Base-by-base conservation (phyloP, 2,329 filamentous ascomycete genomes). In the Stromatinia cepivora region DNA sequence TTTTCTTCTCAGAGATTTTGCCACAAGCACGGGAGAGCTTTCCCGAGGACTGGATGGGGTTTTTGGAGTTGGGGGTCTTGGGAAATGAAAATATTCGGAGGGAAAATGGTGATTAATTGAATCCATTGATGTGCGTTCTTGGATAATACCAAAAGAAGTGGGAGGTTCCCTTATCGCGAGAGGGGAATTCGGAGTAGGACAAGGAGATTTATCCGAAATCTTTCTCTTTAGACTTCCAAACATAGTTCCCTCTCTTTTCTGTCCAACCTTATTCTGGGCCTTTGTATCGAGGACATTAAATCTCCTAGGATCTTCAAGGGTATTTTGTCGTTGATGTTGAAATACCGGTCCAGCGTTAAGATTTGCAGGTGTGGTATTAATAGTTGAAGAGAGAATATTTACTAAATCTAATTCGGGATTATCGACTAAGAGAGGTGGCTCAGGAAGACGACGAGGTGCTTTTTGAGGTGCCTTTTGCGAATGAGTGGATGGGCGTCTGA, bases 271-370 rank as follows among this genome's bases (percentile, higher is more conserved):
- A n/a, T n/a, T 31, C 17, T 25, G 36, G 20, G 31, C 22, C n/a
- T 63, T 50, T 17, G 31, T 13, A 50, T 63, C 22, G 34, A 63
- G 59, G 11, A 63, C 59, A 36, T 63, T 63, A n/a, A 63, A 63
- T 10, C 59, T 36, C 36, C 45, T 63, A 25, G 59, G 59, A 50
- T 63, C 59, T 50, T 63, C 45, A 4, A 63, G 34, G 15, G 45
- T 63, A 22, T 36, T 63, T 50, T 63, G 45, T 20, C 59, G 59
- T 50, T 36, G 31, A 25, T 63, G 45, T 36, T 36, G 28, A 25
- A 50, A 15, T n/a, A 17, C 28, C 17, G 45, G 22, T 36, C 22
- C 25, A 34, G 31, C 59, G 31, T 36, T 50, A 13, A 39, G 20
- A 13, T 36, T 20, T n/a, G 31, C 59, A 17, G 59, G 31, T 50